Base-by-base conservation (phyloP, 805 yeast species). In the Wickerhamomyces tratensis region DNA sequence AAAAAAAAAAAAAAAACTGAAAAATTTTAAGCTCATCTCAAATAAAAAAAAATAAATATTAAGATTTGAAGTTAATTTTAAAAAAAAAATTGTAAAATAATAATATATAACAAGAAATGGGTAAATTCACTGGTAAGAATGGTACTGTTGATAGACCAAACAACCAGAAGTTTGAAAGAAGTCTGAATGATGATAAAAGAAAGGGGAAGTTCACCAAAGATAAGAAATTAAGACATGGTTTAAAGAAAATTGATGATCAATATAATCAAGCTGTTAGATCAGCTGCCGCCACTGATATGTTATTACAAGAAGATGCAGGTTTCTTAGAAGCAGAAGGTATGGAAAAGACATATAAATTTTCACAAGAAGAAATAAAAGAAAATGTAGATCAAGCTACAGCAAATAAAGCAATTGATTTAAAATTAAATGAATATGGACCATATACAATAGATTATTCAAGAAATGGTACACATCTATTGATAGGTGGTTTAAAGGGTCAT, bases 401-500 rank as follows among this genome's bases (percentile, higher is more conserved):
- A 13, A 75, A 73, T 48, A 93, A 91, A 60, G 74, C 78, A 41
- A 78, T 93, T 53, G 82, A 84, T 45, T 69, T 93, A 44, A 74
- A 75, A 27, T 67, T 93, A 46, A 72, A 73, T 11, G 84, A 85
- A 46, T 83, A 79, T 57, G 98, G 98, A 0, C 97, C 98, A 1
- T 93, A 93, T 57, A 64, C 70, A 6, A 57, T 85, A 9, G 88
- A 91, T 59, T 93, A 82, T 59, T 76, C 93, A 3, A 72, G 91
- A 61, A 87, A 87, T 52, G 98, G 99, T 42, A 78, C 96, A 47
- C 82, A 82, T 48, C 61, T 93, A 39, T 69, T 93, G 33, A 66
- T 93, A 25, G 93, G 89, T 10, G 99, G 99, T 15, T 71, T 72
- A 39, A 87, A 86, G 59, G 99, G 99, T 4, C 98, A 93, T 67